These are phyloP conservation scores for Cardiospermum halicacabum DNA, from an alignment of 345 rosid species.

Conservation along the genomic window DNA sequence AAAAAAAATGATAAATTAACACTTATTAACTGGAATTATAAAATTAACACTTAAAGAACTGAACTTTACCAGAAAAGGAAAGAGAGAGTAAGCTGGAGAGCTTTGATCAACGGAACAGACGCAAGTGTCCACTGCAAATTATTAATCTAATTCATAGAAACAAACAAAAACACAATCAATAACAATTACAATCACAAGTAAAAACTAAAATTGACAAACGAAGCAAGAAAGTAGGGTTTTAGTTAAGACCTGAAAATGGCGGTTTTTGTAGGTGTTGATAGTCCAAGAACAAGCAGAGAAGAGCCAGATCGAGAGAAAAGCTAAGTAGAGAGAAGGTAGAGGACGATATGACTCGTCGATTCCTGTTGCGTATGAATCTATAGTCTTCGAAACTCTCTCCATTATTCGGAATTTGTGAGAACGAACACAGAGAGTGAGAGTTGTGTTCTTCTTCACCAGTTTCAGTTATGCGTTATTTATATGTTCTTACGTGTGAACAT, in stretches of 20 bases:
- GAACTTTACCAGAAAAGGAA: constrained; percentile 79
- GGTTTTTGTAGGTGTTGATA: constrained; percentile 69
- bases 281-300: constrained; percentile 87
- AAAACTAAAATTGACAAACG: not conserved
- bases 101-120: constrained; percentile 81
- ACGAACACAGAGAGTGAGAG: not conserved
- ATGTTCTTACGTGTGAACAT: not conserved
- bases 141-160: constrained; percentile 62
- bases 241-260: constrained; percentile 71
- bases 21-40: too few species aligned
- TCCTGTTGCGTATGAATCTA: constrained; percentile 17
- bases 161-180: constrained; percentile 14
- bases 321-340: constrained; percentile 67
- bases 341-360: constrained; percentile 72
- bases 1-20: not conserved
- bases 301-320: constrained; percentile 65
- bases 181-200: not conserved
- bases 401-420: not conserved
- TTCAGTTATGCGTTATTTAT: not conserved
- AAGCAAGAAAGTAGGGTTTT: too few species aligned
- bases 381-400: constrained; percentile 18
- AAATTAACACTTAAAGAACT: too few species aligned
- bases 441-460: not conserved
- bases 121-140: constrained; percentile 85
- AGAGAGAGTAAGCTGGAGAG: constrained; percentile 77